Conservation (phyloP, 2,329 filamentous ascomycete genomes). For the Cordyceps pruinosa region DNA sequence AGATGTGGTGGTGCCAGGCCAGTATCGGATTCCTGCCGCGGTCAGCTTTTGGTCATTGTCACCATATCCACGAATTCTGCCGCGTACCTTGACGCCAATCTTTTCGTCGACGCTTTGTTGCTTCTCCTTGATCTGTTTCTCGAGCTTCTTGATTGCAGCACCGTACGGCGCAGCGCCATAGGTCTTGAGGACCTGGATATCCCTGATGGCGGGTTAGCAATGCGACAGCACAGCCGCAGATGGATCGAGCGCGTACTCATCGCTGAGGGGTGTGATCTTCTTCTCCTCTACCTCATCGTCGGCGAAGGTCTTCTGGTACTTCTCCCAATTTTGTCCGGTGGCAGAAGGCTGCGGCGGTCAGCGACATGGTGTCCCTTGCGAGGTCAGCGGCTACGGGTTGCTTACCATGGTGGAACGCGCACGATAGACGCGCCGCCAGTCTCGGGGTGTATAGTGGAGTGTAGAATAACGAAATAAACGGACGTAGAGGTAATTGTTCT, state of each 20-base stretch:
- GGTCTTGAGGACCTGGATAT: constrained; percentile 98
- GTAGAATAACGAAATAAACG: background rate
- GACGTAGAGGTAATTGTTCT: background rate
- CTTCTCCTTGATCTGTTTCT: constrained; percentile 99
- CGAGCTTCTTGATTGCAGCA: constrained; percentile 88
- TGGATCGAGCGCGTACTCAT: constrained; percentile 62
- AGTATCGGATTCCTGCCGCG: constrained; percentile 85
- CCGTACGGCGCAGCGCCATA: constrained; percentile 97
- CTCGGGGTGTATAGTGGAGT: background rate
- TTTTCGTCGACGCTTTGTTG: constrained; percentile 98
- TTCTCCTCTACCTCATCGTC: constrained; percentile 98
- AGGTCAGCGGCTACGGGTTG: constrained; percentile 14
- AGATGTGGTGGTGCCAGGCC: constrained; percentile 96
- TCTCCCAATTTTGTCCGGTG: constrained; percentile 93
- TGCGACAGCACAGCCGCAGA: constrained; percentile 16
- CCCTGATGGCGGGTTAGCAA: constrained; percentile 46
- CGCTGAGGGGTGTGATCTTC: constrained; percentile 95
- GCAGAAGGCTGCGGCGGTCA: constrained; percentile 70
- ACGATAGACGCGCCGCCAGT: constrained; percentile 18
- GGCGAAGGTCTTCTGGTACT: constrained; percentile 94
- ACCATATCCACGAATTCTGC: background rate
- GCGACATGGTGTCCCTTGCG: constrained; percentile 17
- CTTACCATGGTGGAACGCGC: constrained; percentile 38
- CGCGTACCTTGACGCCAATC: constrained; percentile 71
- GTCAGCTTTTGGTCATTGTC: constrained; percentile 19